Percentiles rank a stretch among this genome's conserved stretches.
phyloP scores from a whole-genome alignment of 129 eudicot genomes.

The Chrysanthemum lavandulifolium region DNA sequence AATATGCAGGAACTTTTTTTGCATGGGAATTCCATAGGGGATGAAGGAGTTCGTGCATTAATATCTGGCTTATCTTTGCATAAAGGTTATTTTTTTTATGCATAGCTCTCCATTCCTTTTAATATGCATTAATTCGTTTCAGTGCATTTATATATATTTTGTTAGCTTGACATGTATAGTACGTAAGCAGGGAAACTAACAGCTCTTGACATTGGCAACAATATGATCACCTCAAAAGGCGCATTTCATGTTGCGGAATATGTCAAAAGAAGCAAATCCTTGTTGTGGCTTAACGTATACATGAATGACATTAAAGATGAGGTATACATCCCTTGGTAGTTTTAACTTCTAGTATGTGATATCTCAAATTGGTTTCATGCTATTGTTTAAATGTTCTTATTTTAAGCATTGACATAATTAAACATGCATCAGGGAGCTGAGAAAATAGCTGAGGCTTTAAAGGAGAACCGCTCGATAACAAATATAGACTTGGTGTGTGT shows the following conservation, averaged over 20 bases:
- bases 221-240: conserved; percentile 71
- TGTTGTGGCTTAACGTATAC: conserved; percentile 69
- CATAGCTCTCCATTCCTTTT: conserved; percentile 4
- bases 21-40: conserved; percentile 89
- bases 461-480: conserved; percentile 72
- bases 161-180: conserved; percentile 29
- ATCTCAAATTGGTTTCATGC: neutral
- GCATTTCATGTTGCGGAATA: conserved; percentile 89
- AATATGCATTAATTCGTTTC: neutral
- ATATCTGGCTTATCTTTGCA: conserved; percentile 67
- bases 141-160: conserved; percentile 18
- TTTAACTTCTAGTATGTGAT: neutral
- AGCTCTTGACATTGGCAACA: conserved; percentile 75
- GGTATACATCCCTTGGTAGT: conserved; percentile 40
- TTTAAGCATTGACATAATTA: conserved; percentile 15
- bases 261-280: conserved; percentile 66
- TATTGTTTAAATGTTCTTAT: conserved; percentile 6
- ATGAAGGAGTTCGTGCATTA: conserved; percentile 89
- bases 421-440: conserved; percentile 71
- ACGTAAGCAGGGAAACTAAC: conserved; percentile 60
- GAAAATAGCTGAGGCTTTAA: conserved; percentile 83
- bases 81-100: conserved; percentile 52
- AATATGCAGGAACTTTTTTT: conserved; percentile 70
- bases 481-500: conserved; percentile 70
- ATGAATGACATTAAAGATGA: conserved; percentile 96